Evolutionary conservation across 495 filamentous ascomycete genomes (phyloP), one percentile per base, ranked within the genome.

Genomic region (Trichoderma gamsii): DNA sequence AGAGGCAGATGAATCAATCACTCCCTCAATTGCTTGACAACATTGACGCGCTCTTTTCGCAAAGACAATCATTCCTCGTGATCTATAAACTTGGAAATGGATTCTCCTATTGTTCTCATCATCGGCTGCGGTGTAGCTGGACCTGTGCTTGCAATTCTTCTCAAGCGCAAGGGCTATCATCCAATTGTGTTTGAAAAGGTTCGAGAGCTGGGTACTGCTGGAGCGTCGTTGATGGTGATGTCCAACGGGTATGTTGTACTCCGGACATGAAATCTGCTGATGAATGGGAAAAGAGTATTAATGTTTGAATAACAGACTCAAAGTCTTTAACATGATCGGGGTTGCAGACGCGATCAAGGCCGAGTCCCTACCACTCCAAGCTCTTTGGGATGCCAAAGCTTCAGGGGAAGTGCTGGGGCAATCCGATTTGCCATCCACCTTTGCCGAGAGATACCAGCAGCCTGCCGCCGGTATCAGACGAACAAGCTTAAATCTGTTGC

Each of bases 151-250:
- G 73, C 66, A 5, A 29, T 71, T 27, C 63, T 75, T 7, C 65
- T 72, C 12, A 66, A 73, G 49, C 49, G 49, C 44, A 73, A 73
- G 41, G 73, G 73, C 11, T 75, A 75, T 67, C 59, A 68, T 7
- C 73, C 73, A 1, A 69, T 75, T 25, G 73, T 75, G 13, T 73
- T 75, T 65, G 73, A 75, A 61, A 73, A 72, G 52, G 70, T 73
- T 35, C 61, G 21, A 11, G 52, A 68, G 9, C 56, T 72, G 35
- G 69, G 72, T 9, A 70, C 72, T 69, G 72, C 68, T 2, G 73
- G 73, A 8, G 72, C 73, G n/a, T 72, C 72, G 1, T 52, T 75
- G 32, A 69, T 72, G 69, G 59, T 75, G 1, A 67, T 69, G 63
- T 69, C 73, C 16, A 75, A 75, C 41, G 73, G 73, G 73, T 73